These are phyloP conservation scores for Phytopythium chamaehyphon DNA, from an alignment of 352 stramenopile species.

Conservation along the genomic window DNA sequence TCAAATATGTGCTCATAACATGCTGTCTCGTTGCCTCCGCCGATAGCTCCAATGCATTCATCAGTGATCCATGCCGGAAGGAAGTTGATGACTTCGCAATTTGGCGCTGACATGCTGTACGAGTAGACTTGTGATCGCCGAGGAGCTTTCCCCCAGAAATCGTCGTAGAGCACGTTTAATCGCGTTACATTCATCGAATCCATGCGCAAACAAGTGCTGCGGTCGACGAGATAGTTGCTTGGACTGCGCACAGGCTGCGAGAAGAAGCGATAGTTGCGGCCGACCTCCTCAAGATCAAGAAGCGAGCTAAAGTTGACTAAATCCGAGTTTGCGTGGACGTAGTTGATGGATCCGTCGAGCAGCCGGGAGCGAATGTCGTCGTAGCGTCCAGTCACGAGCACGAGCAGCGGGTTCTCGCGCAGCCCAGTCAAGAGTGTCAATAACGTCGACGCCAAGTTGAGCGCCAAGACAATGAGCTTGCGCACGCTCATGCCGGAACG, in stretches of 20 bases:
- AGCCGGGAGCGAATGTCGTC: conserved; percentile 23
- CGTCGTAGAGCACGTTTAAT: conserved; percentile 22
- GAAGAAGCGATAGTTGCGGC: conserved; percentile 25
- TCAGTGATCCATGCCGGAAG: conserved; percentile 15
- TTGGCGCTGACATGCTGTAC: conserved; percentile 30
- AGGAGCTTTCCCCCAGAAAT: conserved; percentile 21
- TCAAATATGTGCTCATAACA: conserved; percentile 27
- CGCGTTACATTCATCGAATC: conserved; percentile 23
- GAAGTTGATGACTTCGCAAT: conserved; percentile 31
- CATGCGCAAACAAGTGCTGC: conserved; percentile 24
- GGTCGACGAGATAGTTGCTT: conserved; percentile 15
- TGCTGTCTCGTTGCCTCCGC: conserved; percentile 9
- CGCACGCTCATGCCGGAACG: neutral
- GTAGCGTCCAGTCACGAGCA: conserved; percentile 23
- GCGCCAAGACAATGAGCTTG: conserved; percentile 11
- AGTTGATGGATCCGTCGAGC: conserved; percentile 21
- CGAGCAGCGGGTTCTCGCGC: conserved; percentile 32
- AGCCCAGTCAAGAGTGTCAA: conserved; percentile 37
- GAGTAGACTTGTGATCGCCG: conserved; percentile 19
- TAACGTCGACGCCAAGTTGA: conserved; percentile 29
- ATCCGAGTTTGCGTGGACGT: conserved; percentile 20
- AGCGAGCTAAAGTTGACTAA: conserved; percentile 7
- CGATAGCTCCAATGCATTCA: conserved; percentile 6
- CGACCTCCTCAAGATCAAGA: conserved; percentile 13
- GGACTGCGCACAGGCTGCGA: conserved; percentile 14